These are phyloP conservation scores for Epichloe bromicola DNA, from an alignment of 2,329 filamentous ascomycete genomes.

Conservation along the genomic window DNA sequence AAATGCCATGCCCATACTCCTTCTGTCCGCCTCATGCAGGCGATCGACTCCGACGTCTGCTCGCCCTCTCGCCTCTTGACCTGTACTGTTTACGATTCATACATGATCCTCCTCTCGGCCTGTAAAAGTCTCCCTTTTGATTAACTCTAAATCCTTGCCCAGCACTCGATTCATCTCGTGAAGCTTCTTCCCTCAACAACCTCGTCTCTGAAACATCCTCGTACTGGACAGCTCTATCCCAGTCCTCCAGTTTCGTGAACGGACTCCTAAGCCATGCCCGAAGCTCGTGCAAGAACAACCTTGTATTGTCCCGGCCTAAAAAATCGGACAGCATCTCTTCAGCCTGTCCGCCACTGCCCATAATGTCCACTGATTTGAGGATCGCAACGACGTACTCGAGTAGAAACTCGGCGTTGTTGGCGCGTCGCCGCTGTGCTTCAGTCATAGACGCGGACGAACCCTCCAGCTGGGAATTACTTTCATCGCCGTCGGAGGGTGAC, in stretches of 20 bases:
- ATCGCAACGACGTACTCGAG: slow-evolving; percentile 79
- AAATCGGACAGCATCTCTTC: slow-evolving; percentile 71
- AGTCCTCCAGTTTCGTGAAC: slow-evolving; percentile 55
- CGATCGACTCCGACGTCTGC: slow-evolving; percentile 1
- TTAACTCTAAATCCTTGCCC: background rate
- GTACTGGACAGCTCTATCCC: slow-evolving; percentile 75
- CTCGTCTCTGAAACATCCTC: slow-evolving; percentile 4
- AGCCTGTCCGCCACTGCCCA: slow-evolving; percentile 63
- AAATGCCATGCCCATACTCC: background rate
- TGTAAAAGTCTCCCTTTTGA: slow-evolving; percentile 16
- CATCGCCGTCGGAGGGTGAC: slow-evolving; percentile 18
- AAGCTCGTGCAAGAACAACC: slow-evolving; percentile 74
- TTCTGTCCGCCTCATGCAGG: background rate
- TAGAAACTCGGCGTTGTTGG: slow-evolving; percentile 61
- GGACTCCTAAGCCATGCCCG: slow-evolving; percentile 74
- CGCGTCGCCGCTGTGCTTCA: slow-evolving; percentile 21
- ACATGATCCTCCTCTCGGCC: slow-evolving; percentile 7
- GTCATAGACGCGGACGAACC: slow-evolving; percentile 21
- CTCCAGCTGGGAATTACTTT: slow-evolving; percentile 8
- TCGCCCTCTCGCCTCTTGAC: background rate
- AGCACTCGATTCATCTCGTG: background rate
- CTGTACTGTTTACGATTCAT: background rate
- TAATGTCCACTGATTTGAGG: slow-evolving; percentile 69
- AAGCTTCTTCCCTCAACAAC: background rate
- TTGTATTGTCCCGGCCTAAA: slow-evolving; percentile 58